Evolutionary conservation across 768 basidiomycete species (phyloP).

Genomic region (Lactarius evosmus): DNA sequence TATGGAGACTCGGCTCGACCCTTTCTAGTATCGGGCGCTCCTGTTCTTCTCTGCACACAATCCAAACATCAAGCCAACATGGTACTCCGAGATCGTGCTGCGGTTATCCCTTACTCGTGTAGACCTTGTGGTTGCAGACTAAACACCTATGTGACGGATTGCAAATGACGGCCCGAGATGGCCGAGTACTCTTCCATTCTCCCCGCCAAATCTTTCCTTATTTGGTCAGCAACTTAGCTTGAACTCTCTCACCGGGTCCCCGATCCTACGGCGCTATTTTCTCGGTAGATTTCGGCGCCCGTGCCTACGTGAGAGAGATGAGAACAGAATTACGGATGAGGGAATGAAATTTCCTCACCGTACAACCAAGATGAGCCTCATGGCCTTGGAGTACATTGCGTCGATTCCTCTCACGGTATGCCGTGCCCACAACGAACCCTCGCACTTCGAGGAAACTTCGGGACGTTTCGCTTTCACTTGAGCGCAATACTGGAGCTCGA

Average conservation of each 20-base stretch:
- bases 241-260: neutral
- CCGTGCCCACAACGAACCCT: conserved; percentile 6
- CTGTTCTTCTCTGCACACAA: neutral
- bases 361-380: neutral
- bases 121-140: neutral
- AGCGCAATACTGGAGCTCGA: neutral
- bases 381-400: neutral
- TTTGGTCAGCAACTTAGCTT: conserved; percentile 17
- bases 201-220: conserved; percentile 20
- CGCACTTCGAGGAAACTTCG: conserved; percentile 3
- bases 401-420: neutral
- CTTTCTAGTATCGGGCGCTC: neutral
- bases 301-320: conserved; percentile 1
- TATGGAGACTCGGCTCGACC: neutral
- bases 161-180: conserved; percentile 4
- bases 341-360: neutral
- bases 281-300: neutral
- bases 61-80: neutral
- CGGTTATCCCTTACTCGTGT: neutral
- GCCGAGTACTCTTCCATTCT: conserved; percentile 17
- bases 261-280: conserved; percentile 10
- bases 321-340: conserved; percentile 6
- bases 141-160: neutral
- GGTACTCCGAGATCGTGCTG: too few species aligned
- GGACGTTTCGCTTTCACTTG: neutral